Evolutionary conservation across 2,329 filamentous ascomycete species (phyloP), one percentile per base, ranked within the genome.

Genomic region (Fusarium verrucosum): DNA sequence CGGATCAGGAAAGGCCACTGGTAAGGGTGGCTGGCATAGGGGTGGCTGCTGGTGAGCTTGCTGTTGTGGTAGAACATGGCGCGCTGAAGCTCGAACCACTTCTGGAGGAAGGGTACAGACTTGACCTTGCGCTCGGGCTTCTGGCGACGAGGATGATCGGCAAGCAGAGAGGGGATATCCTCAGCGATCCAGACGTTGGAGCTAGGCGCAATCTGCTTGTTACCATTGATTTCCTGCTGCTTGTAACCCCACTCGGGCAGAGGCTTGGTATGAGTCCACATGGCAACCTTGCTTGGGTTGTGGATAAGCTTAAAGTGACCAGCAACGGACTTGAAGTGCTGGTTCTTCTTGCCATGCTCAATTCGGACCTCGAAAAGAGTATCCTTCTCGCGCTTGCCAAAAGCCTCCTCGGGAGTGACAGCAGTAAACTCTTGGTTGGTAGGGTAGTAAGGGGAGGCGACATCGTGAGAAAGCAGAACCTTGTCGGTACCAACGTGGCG

Each of bases 11-110:
- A 98, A 2, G 95, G 95, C 95, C 95, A 99, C 74, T 96, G 92
- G 81, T 96, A 95, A 8, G 95, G 95, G 76, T 94, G 90, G 72
- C 92, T 97, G 37, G 95, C 87, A 77, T 99, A 99, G 2, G 95
- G 95, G 77, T 99, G 95, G 75, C 92, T 96, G 81, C 93, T 96
- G 40, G 95, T 99, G 75, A 99, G 83, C 72, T 96, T 94, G 78
- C 94, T 98, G 85, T 99, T 99, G 84, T 99, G 95, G 85, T 91
- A 94, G 85, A 99, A 99, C 94, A 99, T 99, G 72, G 94, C 92
- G 45, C 94, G 88, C 80, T 99, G 95, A 57, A 99, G 85, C 82
- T 99, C 95, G 66, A 97, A 87, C 85, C 94, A 99, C 82, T 99
- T 99, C 73, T 86, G 87, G 68, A 97, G 80, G 85, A 99, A 99